Percentiles rank a stretch among this genome's conserved stretches.
Conservation (phyloP, 257 asterid species). For the Solanum okadae region DNA sequence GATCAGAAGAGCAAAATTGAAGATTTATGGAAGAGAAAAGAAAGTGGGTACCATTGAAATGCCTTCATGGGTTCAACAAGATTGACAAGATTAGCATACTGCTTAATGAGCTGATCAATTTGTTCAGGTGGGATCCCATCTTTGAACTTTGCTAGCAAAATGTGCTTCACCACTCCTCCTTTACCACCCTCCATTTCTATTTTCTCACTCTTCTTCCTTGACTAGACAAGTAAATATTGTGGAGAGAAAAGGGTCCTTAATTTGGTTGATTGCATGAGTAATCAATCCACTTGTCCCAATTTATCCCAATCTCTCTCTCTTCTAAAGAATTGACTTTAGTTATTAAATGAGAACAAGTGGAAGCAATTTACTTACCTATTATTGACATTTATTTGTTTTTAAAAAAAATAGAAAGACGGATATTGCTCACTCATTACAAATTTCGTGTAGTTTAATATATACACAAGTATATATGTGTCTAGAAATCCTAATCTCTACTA, state of each 20-base stretch:
- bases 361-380: no score
- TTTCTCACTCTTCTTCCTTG: background rate
- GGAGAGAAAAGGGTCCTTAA: background rate
- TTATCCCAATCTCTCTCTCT: background rate
- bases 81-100: slow-evolving; percentile 69
- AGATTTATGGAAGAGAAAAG: background rate
- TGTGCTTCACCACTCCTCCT: slow-evolving; percentile 63
- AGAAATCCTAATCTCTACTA: no score
- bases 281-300: background rate
- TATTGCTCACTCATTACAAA: no score
- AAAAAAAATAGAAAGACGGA: no score
- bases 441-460: no score
- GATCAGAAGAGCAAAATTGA: background rate
- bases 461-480: no score
- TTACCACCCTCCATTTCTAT: background rate
- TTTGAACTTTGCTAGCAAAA: slow-evolving; percentile 66
- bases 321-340: no score
- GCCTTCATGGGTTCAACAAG: slow-evolving; percentile 66
- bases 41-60: slow-evolving; percentile 38
- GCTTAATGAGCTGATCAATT: slow-evolving; percentile 45
- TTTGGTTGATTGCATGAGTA: background rate
- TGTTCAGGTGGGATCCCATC: slow-evolving; percentile 42
- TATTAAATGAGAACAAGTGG: no score
- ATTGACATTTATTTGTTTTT: no score
- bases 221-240: background rate